Conservation (phyloP, 345 rosid genomes). For the sweet orange (Citrus sinensis) region DVS_A1.0 CM039163.1:41122001-41122500, state of each 20-base stretch:
- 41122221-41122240: neutral
- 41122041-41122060: conserved; percentile 92
- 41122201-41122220: too few relatives aligned
- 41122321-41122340: neutral
- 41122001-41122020: conserved; percentile 59
- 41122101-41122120: conserved; percentile 89
- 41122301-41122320: neutral
- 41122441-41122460: neutral
- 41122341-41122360: neutral
- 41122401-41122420: neutral
- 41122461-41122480: neutral
- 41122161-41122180: neutral
- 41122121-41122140: conserved; percentile 18
- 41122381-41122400: neutral
- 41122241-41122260: neutral
- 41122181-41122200: too few relatives aligned
- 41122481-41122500: neutral
- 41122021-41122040: conserved; percentile 97
- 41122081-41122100: conserved; percentile 90
- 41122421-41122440: neutral
- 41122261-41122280: neutral
- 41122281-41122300: neutral
- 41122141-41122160: neutral
- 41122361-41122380: neutral
- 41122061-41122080: conserved; percentile 91